A percentile compares a stretch with the other conserved stretches of the same genome.
Conservation (phyloP, 768 basidiomycete species). For the Lentinula aciculospora region DNA sequence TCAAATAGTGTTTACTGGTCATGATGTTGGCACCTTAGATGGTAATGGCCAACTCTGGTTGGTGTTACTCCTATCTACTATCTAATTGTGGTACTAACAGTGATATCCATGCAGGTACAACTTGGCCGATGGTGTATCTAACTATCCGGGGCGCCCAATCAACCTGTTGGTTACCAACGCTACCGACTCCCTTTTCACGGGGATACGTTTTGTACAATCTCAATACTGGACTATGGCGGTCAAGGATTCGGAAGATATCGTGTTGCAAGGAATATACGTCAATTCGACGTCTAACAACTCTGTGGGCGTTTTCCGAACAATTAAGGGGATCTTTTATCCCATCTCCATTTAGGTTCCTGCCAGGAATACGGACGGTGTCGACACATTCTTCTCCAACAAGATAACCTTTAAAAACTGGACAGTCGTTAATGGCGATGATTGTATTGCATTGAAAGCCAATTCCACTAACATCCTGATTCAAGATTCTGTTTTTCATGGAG, state of each 20-base stretch:
- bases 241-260: slow-evolving; percentile 25
- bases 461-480: slow-evolving; percentile 34
- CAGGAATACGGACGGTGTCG: slow-evolving; percentile 31
- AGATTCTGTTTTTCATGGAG: slow-evolving; percentile 29
- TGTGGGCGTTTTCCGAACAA: slow-evolving; percentile 9
- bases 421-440: slow-evolving; percentile 32
- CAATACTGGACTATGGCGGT: slow-evolving; percentile 38
- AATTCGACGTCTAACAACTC: slow-evolving; percentile 30
- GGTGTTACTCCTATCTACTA: not conserved
- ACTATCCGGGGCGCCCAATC: slow-evolving; percentile 31
- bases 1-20: slow-evolving; percentile 21
- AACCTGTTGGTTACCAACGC: slow-evolving; percentile 29
- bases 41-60: slow-evolving; percentile 37
- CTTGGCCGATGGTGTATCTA: slow-evolving; percentile 28
- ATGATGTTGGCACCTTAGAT: slow-evolving; percentile 31
- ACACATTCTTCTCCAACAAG: slow-evolving; percentile 30
- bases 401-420: slow-evolving; percentile 33
- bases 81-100: too few species aligned
- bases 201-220: slow-evolving; percentile 32
- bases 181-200: slow-evolving; percentile 27
- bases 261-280: slow-evolving; percentile 32
- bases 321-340: not conserved
- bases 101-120: slow-evolving; percentile 23
- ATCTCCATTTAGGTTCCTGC: slow-evolving; percentile 16
- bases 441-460: slow-evolving; percentile 34